phyloP scores from a whole-genome alignment of 1,284 basidiomycete species.

The Cerioporus squamosus region DNA sequence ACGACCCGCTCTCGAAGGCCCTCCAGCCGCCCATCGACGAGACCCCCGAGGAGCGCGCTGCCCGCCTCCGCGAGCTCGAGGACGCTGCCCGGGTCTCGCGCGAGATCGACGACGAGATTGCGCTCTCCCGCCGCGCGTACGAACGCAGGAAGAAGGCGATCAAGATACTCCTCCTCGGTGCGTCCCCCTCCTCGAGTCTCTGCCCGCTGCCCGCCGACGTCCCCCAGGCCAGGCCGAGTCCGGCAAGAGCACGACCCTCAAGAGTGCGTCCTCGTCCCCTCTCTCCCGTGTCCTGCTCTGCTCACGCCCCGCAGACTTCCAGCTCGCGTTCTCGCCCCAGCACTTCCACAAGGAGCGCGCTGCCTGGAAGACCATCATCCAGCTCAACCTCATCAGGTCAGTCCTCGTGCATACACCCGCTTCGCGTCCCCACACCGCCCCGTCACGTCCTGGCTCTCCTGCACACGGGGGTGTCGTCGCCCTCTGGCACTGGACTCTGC shows the following conservation, averaged over 20 bases:
- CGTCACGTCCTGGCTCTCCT: too few relatives aligned
- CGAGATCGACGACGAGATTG: conserved; percentile 62
- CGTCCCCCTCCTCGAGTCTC: conserved; percentile 23
- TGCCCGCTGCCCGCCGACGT: not conserved
- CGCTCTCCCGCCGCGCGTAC: conserved; percentile 51
- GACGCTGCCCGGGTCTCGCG: conserved; percentile 50
- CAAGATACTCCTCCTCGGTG: conserved; percentile 69
- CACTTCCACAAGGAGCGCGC: conserved; percentile 60
- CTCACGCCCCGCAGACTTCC: conserved; percentile 50
- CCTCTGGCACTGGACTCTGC: too few relatives aligned
- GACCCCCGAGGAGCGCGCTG: conserved; percentile 46
- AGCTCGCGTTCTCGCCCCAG: conserved; percentile 63
- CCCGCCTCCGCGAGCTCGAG: conserved; percentile 44
- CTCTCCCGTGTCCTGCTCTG: too few relatives aligned
- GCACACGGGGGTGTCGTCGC: too few relatives aligned
- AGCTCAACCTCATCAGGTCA: conserved; percentile 69
- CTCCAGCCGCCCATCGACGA: conserved; percentile 47
- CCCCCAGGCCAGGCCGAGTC: conserved; percentile 67
- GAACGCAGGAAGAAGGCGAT: conserved; percentile 61
- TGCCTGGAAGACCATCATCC: conserved; percentile 67
- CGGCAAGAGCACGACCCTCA: conserved; percentile 71
- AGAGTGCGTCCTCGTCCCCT: conserved; percentile 47
- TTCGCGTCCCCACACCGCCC: too few relatives aligned
- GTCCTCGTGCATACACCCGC: conserved; percentile 15
- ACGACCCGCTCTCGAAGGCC: conserved; percentile 39